Base-by-base conservation (phyloP, 2,329 filamentous ascomycete species). In the Beauveria rudraprayagi region DNA sequence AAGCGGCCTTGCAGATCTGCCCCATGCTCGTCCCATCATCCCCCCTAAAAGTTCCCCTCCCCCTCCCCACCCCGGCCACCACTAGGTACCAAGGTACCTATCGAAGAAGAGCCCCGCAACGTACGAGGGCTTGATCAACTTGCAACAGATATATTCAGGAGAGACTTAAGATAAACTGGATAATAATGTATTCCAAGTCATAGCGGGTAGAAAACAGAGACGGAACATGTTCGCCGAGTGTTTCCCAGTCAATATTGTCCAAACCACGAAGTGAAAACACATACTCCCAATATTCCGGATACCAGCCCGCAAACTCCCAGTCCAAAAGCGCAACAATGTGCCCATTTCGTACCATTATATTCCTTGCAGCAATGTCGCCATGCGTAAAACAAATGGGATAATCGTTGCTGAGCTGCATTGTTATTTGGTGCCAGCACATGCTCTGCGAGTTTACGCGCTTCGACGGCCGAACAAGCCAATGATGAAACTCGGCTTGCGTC, bases 361-460 rank as follows among this genome's bases (percentile, higher is more conserved):
- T 65, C n/a, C 63, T 56, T 0, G 58, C 46, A 1, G 61, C 61
- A 43, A 66, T 60, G 1, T 67, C 65, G 0, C 58, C 57, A n/a
- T 67, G 60, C 0, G 63, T 65, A 2, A 66, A 66, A 67, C 0
- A 66, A 1, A 69, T 66, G 3, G 64, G 58, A 26, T 61, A 63
- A 0, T 67, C 62, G 5, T 16, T n/a, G 4, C 52, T 61, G 2
- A 69, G 66, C 16, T 68, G 67, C 0, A 58, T 61, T 1, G 67
- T 69, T 19, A 69, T 66, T 56, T 69, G 63, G 40, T 65, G 54
- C 64, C 66, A 69, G 46, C 65, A 65, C 19, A 69, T 60, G 0
- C 65, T 65, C 59, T 67, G 41, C 6, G 58, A 28, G 7, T 47
- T 5, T 11, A 46, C n/a, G 7, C 67, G 55, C 22, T 63, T 63